Base-by-base conservation (phyloP, 2,329 filamentous ascomycete species). In the Celoporthe dispersa region DNA sequence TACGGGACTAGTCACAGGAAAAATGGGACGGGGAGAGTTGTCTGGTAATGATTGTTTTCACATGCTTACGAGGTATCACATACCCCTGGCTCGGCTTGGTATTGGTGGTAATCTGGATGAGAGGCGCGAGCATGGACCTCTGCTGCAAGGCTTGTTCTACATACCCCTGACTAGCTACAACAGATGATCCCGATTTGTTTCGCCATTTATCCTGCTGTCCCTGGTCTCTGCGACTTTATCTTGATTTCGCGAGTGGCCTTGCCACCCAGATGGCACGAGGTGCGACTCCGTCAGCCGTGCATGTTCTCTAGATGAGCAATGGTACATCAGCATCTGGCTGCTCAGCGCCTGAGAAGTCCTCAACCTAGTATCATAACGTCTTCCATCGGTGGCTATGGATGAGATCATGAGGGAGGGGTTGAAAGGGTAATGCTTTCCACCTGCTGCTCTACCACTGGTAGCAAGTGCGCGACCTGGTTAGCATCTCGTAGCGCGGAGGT, bases 401-500 rank as follows among this genome's bases (percentile, higher is more conserved):
- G 39, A 35, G 11, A n/a, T 70, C 61, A 69, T 60, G 37, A 68
- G 28, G 69, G 66, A 60, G 77, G 73, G 0, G 73, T 74, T 16
- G 69, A 67, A 60, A 77, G 73, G 1, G 73, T 74, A 19, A 79
- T 69, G 22, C 70, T 75, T 60, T 97, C 93, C 71, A 90, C 81
- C 37, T 79, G 86, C 68, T 89, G 88, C 68, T 93, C 90, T n/a
- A 94, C 87, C 6, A 93, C 81, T 2, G 90, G 90, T 62, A 97
- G 80, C 57, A 94, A 77, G 37, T 90, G 87, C 19, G 89, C 88
- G 57, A 97, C 83, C 68, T 89, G 85, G 76, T 97, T 96, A 1
- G 94, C 87, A 80, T 98, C 94, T 75, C 94, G 86, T 81, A 97
- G 84, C 33, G 91, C 87, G 55, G 92, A 87, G 1, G 92, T 91